These are phyloP conservation scores for Xylaria palmicola DNA, from an alignment of 495 filamentous ascomycete species.

Conservation along the genomic window DNA sequence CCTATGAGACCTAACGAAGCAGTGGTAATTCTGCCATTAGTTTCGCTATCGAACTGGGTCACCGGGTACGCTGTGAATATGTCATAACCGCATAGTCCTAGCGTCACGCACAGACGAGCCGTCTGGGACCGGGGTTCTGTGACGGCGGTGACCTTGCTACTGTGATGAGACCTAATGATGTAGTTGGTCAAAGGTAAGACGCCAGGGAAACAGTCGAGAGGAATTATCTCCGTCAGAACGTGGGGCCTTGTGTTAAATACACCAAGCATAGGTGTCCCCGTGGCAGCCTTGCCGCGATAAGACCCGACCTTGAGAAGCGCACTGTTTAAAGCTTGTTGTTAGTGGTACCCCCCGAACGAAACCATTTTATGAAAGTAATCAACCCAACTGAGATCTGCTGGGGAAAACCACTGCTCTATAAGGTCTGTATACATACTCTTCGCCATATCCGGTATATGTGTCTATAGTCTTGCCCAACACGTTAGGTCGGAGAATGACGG, in stretches of 20 bases:
- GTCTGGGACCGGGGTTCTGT: slow-evolving; percentile 39
- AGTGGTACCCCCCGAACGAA: not conserved
- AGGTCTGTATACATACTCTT: slow-evolving; percentile 35
- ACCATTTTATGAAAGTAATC: too few species aligned
- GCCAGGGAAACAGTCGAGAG: slow-evolving; percentile 71
- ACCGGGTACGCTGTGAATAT: slow-evolving; percentile 76
- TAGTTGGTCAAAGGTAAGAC: slow-evolving; percentile 56
- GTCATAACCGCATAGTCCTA: slow-evolving; percentile 70
- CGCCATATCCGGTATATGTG: slow-evolving; percentile 72
- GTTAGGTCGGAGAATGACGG: slow-evolving; percentile 74
- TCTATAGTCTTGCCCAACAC: slow-evolving; percentile 67
- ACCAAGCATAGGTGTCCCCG: slow-evolving; percentile 74
- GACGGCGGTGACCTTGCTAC: slow-evolving; percentile 59
- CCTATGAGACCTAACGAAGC: slow-evolving; percentile 78
- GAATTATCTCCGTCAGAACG: slow-evolving; percentile 62
- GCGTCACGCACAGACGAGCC: slow-evolving; percentile 55
- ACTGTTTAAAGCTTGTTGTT: not conserved
- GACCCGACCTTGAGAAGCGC: slow-evolving; percentile 75
- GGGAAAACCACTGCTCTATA: not conserved
- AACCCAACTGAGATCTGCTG: not conserved
- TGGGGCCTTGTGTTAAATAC: slow-evolving; percentile 73
- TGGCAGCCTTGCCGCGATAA: slow-evolving; percentile 59
- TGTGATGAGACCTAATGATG: slow-evolving; percentile 68
- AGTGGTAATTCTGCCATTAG: slow-evolving; percentile 40
- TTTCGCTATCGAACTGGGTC: slow-evolving; percentile 49